Base-by-base conservation (phyloP, 2,329 filamentous ascomycete species). In the Colletotrichum agaves region DNA sequence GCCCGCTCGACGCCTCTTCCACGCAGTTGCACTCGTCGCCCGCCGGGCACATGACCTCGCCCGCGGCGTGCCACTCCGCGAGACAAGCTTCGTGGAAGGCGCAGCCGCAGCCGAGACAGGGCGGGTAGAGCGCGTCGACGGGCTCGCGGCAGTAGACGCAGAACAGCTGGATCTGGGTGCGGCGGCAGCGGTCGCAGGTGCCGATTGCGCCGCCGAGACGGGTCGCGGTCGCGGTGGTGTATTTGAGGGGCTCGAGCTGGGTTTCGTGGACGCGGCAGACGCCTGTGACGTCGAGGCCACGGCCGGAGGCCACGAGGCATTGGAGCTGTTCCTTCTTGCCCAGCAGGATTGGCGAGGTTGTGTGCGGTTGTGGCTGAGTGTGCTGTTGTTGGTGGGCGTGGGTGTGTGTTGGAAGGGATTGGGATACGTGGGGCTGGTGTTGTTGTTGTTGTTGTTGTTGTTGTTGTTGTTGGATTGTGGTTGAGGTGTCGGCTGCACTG, bases 21-120 rank as follows among this genome's bases (percentile, higher is more conserved):
- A 85, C 81, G 71, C 89, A 91, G 66, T 86, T 81, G 73, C 89
- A 91, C 73, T 90, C 89, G 72, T 90, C 89, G 1, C 88, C 88
- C 0, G 87, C 88, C 0, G 88, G 87, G 63, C 89, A 91, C 52
- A 84, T 77, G 1, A 78, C 83, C 75, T 88, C 86, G 21, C 85
- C 85, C 5, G 83, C 82, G 6, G 80, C 83, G 71, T 88, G 85
- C 87, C 87, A 89, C 72, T 88, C 85, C 2, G 81, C 82, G 15
- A 88, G 80, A 69, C 89, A 91, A 8, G 79, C 75, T 50, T 88
- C 84, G 74, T 91, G 89, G 58, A 82, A 84, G 7, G 85, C 85
- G 71, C 89, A 91, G 12, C 88, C 88, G 70, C 89, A 91, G 11
- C 84, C 83, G 3, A 91, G 80, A 69, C 89, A 91, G 0, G 88